Evolutionary conservation across 257 asterid species (phyloP).

Genomic region (Primulina eburnea): DNA sequence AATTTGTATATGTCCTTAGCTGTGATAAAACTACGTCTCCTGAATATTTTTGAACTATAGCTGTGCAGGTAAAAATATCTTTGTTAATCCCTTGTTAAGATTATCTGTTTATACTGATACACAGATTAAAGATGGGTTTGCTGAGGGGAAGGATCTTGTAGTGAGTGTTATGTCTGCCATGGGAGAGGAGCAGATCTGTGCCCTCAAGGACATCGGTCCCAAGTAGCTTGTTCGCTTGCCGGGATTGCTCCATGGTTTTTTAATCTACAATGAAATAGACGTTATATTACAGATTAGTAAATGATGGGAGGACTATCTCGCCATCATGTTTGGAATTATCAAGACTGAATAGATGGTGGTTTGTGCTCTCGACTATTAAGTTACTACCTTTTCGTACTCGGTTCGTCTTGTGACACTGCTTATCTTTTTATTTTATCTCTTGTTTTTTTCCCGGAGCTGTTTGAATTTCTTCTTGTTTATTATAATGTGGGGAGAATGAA

Average conservation of each 20-base stretch:
- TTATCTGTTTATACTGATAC: not conserved
- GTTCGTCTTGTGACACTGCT: constrained; percentile 9
- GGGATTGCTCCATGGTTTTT: constrained; percentile 17
- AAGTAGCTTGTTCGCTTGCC: constrained; percentile 33
- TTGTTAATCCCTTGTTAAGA: not conserved
- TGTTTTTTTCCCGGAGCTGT: not conserved
- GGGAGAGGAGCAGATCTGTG: constrained; percentile 97
- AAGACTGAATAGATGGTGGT: constrained; percentile 24
- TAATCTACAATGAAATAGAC: constrained; percentile 12
- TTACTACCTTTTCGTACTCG: not conserved
- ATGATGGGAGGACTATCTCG: constrained; percentile 29
- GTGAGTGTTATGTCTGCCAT: constrained; percentile 90
- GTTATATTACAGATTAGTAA: constrained; percentile 14
- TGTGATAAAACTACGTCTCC: too few relatives aligned
- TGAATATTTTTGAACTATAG: too few relatives aligned
- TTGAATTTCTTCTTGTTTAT: constrained; percentile 15
- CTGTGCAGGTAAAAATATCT: too few relatives aligned
- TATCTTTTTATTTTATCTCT: not conserved
- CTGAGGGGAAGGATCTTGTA: constrained; percentile 83
- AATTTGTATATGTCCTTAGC: too few relatives aligned
- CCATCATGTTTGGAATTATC: not conserved
- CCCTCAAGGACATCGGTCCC: constrained; percentile 84
- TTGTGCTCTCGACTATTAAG: constrained; percentile 27
- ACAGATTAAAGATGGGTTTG: constrained; percentile 87
- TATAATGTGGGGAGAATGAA: constrained; percentile 14